Evolutionary conservation across 23 red algal species (phyloP).

Genomic region (Cyanidioschyzon merolae): DNA sequence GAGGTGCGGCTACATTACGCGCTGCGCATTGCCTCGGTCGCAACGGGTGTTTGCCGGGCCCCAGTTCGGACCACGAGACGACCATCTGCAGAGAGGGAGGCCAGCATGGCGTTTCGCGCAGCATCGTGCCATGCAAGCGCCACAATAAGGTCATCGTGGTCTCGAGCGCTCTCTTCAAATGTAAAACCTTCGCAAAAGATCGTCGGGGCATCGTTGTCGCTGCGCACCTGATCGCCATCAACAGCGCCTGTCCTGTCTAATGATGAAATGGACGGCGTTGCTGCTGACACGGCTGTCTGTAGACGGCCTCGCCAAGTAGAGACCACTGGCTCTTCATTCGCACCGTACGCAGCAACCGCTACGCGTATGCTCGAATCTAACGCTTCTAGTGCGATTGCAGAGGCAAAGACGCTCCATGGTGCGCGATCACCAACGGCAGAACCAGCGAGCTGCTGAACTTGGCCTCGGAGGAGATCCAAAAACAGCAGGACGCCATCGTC

Average conservation of each 20-base stretch:
- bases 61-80: slow-evolving; percentile 1
- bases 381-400: neutral
- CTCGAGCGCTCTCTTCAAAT: neutral
- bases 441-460: neutral
- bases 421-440: neutral
- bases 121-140: slow-evolving; percentile 1
- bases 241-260: too few relatives aligned
- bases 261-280: too few relatives aligned
- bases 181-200: neutral
- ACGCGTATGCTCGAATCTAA: neutral
- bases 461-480: neutral
- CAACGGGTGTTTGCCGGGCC: too few relatives aligned
- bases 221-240: too few relatives aligned
- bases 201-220: too few relatives aligned
- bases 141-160: slow-evolving; percentile 2
- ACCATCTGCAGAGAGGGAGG: slow-evolving; percentile 1
- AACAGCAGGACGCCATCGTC: neutral
- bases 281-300: too few relatives aligned
- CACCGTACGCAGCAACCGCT: neutral
- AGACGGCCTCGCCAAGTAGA: neutral
- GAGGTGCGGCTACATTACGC: too few relatives aligned
- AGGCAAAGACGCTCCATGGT: neutral
- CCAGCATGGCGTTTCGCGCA: neutral
- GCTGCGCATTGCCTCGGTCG: too few relatives aligned
- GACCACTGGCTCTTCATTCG: neutral